Evolutionary conservation across 306 rosid genomes (phyloP).

Genomic region (Crotalaria pallida): DNA sequence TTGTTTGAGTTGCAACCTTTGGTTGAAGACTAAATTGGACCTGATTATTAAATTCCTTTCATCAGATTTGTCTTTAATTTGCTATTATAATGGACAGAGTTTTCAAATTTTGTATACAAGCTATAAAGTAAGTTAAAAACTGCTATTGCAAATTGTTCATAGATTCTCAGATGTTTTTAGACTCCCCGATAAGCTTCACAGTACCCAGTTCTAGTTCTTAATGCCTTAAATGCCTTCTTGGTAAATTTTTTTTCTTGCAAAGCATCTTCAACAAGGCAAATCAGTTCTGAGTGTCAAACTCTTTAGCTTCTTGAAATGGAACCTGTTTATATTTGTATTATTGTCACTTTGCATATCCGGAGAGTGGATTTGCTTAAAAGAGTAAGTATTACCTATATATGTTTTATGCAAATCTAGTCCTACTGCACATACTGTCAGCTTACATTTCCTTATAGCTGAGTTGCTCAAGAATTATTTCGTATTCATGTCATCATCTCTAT

Average conservation of each 20-base stretch:
- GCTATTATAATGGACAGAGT: background rate
- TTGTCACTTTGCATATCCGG: background rate
- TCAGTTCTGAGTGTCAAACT: background rate
- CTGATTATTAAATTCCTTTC: background rate
- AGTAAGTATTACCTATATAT: background rate
- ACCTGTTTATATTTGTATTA: background rate
- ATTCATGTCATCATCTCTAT: background rate
- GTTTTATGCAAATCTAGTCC: background rate
- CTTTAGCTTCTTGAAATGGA: background rate
- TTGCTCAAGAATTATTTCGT: conserved; percentile 1
- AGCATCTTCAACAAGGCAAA: background rate
- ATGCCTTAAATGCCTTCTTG: background rate
- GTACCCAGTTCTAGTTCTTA: background rate
- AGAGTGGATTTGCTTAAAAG: conserved; percentile 4
- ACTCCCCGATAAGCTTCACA: background rate
- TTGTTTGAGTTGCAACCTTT: conserved; percentile 12
- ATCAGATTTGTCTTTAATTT: background rate
- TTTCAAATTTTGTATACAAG: conserved; percentile 6
- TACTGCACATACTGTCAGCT: background rate
- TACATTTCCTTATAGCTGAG: background rate
- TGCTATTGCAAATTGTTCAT: background rate
- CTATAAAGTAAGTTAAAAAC: background rate
- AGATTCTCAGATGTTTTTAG: background rate
- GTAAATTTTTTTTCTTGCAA: background rate
- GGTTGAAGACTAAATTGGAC: background rate